phyloP scores from a whole-genome alignment of 305 asterid species.

The Petunia hybrid region DNA sequence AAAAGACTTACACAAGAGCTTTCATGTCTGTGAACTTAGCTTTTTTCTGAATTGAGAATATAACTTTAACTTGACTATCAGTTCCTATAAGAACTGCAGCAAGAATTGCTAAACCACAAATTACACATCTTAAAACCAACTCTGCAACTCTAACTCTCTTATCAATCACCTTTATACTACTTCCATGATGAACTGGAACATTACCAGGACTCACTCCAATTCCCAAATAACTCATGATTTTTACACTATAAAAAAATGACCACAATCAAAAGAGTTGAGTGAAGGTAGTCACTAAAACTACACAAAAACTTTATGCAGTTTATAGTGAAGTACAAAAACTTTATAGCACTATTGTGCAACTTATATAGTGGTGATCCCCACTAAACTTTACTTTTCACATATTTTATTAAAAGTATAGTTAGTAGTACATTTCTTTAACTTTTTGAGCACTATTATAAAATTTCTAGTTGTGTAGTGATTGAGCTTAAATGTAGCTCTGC shows the following conservation, averaged over 20 bases:
- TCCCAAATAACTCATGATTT: slow-evolving; percentile 76
- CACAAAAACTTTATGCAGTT: neutral
- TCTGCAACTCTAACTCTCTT: slow-evolving; percentile 71
- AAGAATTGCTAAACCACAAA: slow-evolving; percentile 68
- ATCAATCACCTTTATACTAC: slow-evolving; percentile 73
- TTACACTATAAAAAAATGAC: neutral
- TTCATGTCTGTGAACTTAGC: slow-evolving; percentile 94
- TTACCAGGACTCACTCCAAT: slow-evolving; percentile 94
- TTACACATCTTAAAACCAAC: slow-evolving; percentile 68
- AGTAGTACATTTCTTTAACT: neutral
- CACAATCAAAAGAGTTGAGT: neutral
- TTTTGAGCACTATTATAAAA: neutral
- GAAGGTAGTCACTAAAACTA: neutral
- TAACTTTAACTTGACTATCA: slow-evolving; percentile 78
- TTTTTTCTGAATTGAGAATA: slow-evolving; percentile 76
- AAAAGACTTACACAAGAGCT: slow-evolving; percentile 74
- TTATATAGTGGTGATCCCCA: neutral
- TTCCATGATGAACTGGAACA: slow-evolving; percentile 82
- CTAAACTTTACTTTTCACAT: neutral
- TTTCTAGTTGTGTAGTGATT: neutral
- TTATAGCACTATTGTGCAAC: neutral
- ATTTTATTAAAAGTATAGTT: no score
- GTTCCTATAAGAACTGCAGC: slow-evolving; percentile 80
- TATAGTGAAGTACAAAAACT: neutral
- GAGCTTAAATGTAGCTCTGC: neutral